These are phyloP conservation scores for Sugiyamaella lignohabitans DNA, from an alignment of 805 yeast genomes.

Conservation along the genomic window DNA sequence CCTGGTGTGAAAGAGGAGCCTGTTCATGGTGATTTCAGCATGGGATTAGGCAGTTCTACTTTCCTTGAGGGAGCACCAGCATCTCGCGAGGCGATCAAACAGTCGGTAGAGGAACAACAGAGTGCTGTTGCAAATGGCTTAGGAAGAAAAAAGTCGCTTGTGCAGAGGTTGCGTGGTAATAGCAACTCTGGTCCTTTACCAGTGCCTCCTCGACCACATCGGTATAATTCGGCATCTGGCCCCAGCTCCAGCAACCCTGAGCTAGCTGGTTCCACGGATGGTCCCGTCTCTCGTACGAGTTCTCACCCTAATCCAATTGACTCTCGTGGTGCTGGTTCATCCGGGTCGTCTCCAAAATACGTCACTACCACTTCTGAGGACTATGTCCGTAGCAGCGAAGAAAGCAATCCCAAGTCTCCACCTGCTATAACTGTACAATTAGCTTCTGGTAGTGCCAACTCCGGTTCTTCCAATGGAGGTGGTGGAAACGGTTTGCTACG, in stretches of 20 bases:
- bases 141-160: conserved; percentile 78
- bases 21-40: conserved; percentile 78
- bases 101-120: conserved; percentile 26
- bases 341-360: conserved; percentile 1
- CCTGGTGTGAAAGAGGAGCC: conserved; percentile 60
- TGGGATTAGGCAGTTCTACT: conserved; percentile 88
- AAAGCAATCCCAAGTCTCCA: conserved; percentile 11
- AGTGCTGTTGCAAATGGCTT: conserved; percentile 44
- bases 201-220: conserved; percentile 1
- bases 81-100: conserved; percentile 38
- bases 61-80: conserved; percentile 97
- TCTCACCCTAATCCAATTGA: too few relatives aligned
- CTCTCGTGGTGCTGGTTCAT: too few relatives aligned
- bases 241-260: conserved; percentile 7
- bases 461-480: conserved; percentile 1
- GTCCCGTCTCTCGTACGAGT: conserved; percentile 14
- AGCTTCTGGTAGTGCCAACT: not conserved
- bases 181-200: conserved; percentile 16
- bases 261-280: not conserved
- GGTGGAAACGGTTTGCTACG: conserved; percentile 42
- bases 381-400: conserved; percentile 2
- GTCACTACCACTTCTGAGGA: conserved; percentile 20
- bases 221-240: conserved; percentile 1
- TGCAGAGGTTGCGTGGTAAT: conserved; percentile 49
- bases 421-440: not conserved